These are phyloP conservation scores for Salix exigua DNA, from an alignment of 345 rosid genomes.

Conservation along the genomic window DNA sequence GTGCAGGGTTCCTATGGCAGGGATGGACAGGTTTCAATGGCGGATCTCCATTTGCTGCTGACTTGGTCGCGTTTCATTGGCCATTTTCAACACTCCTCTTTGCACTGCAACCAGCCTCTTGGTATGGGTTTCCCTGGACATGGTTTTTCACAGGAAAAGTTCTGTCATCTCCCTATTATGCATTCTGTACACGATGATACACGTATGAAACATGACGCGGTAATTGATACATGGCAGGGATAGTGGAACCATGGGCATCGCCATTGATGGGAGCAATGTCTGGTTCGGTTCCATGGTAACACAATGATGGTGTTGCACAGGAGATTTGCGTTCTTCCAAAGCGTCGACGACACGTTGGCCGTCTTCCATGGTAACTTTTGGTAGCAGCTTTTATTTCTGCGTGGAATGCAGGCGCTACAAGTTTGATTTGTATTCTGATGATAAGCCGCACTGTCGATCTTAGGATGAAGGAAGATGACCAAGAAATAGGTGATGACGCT, in stretches of 20 bases:
- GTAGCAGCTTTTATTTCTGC: constrained; percentile 42
- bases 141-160: constrained; percentile 48
- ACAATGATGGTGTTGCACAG: constrained; percentile 60
- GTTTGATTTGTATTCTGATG: constrained; percentile 49
- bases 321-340: constrained; percentile 49
- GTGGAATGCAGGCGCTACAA: constrained; percentile 42
- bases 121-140: constrained; percentile 57
- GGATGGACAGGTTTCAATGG: constrained; percentile 76
- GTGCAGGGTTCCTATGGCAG: constrained; percentile 63
- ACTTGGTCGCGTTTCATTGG: constrained; percentile 33
- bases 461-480: constrained; percentile 55
- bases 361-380: constrained; percentile 50
- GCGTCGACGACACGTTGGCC: constrained; percentile 56
- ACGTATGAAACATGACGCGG: neutral
- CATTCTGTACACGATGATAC: too few species aligned
- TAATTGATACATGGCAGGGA: too few species aligned
- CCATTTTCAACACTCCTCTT: constrained; percentile 50
- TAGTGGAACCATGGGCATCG: constrained; percentile 65
- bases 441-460: constrained; percentile 43
- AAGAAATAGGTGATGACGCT: constrained; percentile 61
- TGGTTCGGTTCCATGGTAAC: constrained; percentile 50
- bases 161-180: constrained; percentile 30
- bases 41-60: constrained; percentile 45
- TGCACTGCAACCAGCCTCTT: constrained; percentile 58
- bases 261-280: constrained; percentile 45